Percentiles rank a stretch among this genome's conserved stretches.
Conservation (phyloP, 345 rosid species). For the Viola odorata region DNA sequence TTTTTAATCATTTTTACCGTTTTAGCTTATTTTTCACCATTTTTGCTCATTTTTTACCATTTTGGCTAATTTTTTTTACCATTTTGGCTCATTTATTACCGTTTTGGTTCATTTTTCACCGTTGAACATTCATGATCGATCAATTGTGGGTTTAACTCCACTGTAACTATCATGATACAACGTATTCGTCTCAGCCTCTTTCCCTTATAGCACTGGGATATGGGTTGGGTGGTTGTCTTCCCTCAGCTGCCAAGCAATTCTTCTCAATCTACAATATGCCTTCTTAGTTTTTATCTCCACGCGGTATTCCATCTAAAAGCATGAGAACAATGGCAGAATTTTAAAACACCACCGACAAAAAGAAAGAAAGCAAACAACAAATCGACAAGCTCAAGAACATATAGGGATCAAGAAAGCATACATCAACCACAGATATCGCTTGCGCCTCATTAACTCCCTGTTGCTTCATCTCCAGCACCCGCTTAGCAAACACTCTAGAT, state of each 20-base stretch:
- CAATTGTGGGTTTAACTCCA: too few species aligned
- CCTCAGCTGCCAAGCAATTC: constrained; percentile 55
- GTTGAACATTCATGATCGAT: too few species aligned
- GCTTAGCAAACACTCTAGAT: constrained; percentile 64
- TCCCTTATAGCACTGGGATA: constrained; percentile 61
- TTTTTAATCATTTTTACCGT: too few species aligned
- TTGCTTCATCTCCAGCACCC: constrained; percentile 71
- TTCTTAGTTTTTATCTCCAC: constrained; percentile 54
- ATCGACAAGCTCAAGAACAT: neutral
- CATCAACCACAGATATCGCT: constrained; percentile 78
- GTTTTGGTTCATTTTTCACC: too few species aligned
- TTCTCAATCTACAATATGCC: constrained; percentile 63
- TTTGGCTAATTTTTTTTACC: too few species aligned
- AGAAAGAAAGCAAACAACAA: neutral
- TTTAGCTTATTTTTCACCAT: too few species aligned
- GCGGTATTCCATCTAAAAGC: constrained; percentile 60
- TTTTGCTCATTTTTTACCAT: too few species aligned
- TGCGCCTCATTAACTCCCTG: constrained; percentile 67
- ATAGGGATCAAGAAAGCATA: constrained; percentile 22
- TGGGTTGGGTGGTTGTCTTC: constrained; percentile 79
- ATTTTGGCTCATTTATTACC: too few species aligned
- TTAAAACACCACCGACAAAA: neutral
- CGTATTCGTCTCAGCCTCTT: neutral
- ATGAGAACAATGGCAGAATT: neutral
- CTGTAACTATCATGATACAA: too few species aligned